These are phyloP conservation scores for Xylaria digitata DNA, from an alignment of 2,329 filamentous ascomycete species.

Conservation along the genomic window DNA sequence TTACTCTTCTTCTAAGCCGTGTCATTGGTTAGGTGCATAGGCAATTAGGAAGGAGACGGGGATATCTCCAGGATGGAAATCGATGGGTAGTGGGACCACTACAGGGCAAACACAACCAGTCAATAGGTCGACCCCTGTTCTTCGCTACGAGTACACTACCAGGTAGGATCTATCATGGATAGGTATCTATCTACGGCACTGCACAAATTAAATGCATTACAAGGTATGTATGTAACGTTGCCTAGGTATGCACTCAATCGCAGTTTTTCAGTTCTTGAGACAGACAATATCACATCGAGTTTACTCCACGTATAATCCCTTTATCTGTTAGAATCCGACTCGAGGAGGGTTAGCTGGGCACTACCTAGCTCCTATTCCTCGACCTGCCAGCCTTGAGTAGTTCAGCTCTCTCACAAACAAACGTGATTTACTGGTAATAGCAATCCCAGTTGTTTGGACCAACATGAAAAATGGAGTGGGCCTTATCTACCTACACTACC, in stretches of 20 bases:
- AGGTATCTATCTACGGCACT: too few relatives aligned
- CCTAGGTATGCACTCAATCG: conserved; percentile 19
- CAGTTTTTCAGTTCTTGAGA: not conserved
- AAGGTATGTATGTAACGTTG: conserved; percentile 46
- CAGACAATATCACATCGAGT: not conserved
- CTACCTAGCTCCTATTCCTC: not conserved
- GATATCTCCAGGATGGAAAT: conserved; percentile 5
- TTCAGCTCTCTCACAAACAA: not conserved
- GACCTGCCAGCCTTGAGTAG: conserved; percentile 9
- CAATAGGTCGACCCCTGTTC: not conserved
- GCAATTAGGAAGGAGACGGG: conserved; percentile 40
- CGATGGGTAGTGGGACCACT: conserved; percentile 26
- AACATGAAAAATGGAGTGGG: conserved; percentile 3
- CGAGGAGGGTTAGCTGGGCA: not conserved
- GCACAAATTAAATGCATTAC: too few relatives aligned
- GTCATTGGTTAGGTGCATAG: conserved; percentile 40
- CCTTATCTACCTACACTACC: not conserved
- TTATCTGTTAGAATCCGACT: conserved; percentile 6
- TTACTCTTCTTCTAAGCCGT: not conserved
- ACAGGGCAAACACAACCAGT: conserved; percentile 18
- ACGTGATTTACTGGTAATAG: too few relatives aligned
- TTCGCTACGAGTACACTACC: not conserved
- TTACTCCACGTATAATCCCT: not conserved
- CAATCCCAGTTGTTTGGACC: conserved; percentile 30
- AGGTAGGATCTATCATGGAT: too few relatives aligned